Base-by-base conservation (phyloP, 345 rosid genomes). In the Lenwebbia sp. region DNA sequence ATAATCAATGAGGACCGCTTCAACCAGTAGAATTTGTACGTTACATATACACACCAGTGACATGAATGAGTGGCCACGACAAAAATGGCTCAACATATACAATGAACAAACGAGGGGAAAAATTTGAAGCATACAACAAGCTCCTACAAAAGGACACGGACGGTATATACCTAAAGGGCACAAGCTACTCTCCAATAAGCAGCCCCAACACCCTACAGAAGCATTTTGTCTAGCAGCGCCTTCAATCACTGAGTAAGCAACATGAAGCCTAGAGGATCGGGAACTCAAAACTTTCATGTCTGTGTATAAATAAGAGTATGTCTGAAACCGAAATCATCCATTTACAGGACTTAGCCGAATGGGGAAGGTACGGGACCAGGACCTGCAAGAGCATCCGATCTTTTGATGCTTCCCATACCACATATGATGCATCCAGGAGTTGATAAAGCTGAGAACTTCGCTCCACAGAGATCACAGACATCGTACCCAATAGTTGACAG, bases 331-430 rank as follows among this genome's bases (percentile, higher is more conserved):
- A 21, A 41, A 51, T 26, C 25, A 5, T 40, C 81, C 19, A 51
- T 90, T 52, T 3, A 15, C 54, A 51, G 11, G 57, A 54, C 88
- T 93, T 89, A 97, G 91, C 99, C 99, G 13, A 97, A 96, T 13
- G 99, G 99, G 25, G 99, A 91, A 83, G 98, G 90, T 55, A 91
- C 95, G 14, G 96, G 89, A 33, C 37, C 93, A 8, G 94, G 94
- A 55, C 95, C 99, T 26, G 94, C 88, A 26, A 94, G 89, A 26
- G 99, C 98, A 86, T 97, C 99, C 47, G 99, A 97, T 78, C 99
- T 91, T 90, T 95, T 94, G 52, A 97, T 94, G 82, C 95, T 94
- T 89, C 99, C 99, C 99, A 97, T 96, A 75, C 99, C 99, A 84
- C 99, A 97, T 37, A 95, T 95, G 70, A 97, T 93, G 93, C 99